These are phyloP conservation scores for Naganishia sp. DNA, from an alignment of 1,284 basidiomycete species.

Conservation along the genomic window DNA sequence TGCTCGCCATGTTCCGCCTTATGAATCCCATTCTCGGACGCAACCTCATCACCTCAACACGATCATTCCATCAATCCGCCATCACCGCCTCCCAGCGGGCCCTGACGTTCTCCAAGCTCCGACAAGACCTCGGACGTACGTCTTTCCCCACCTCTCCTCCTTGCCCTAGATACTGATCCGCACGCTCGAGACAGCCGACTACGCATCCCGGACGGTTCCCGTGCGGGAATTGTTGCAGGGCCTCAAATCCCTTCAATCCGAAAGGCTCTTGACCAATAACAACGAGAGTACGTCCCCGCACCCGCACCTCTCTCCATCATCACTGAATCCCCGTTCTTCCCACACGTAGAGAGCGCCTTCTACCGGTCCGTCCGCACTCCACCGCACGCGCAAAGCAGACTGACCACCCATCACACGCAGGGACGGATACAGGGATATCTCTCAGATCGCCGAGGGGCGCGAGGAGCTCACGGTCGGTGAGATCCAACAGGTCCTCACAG, in stretches of 20 bases:
- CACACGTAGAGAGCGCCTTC: conserved; percentile 7
- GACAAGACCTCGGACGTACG: neutral
- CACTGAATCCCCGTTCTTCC: neutral
- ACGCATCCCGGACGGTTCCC: conserved; percentile 2
- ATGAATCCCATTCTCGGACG: neutral
- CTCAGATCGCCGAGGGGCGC: conserved; percentile 1
- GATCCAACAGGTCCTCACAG: conserved; percentile 39
- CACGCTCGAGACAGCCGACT: neutral
- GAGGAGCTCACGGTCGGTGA: conserved; percentile 37
- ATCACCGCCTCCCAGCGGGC: neutral
- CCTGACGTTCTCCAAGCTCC: neutral
- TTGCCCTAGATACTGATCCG: neutral
- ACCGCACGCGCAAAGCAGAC: neutral
- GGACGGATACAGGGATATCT: conserved; percentile 27
- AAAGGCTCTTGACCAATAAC: conserved; percentile 12
- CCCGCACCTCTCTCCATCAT: neutral
- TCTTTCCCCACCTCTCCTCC: neutral
- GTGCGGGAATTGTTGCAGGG: neutral
- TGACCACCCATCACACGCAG: neutral
- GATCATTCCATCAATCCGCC: neutral
- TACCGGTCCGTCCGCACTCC: neutral
- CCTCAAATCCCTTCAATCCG: conserved; percentile 20
- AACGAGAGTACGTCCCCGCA: conserved; percentile 22
- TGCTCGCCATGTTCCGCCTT: neutral
- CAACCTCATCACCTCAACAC: neutral